phyloP scores from a whole-genome alignment of 495 filamentous ascomycete genomes.

The Cercophora samala region DNA sequence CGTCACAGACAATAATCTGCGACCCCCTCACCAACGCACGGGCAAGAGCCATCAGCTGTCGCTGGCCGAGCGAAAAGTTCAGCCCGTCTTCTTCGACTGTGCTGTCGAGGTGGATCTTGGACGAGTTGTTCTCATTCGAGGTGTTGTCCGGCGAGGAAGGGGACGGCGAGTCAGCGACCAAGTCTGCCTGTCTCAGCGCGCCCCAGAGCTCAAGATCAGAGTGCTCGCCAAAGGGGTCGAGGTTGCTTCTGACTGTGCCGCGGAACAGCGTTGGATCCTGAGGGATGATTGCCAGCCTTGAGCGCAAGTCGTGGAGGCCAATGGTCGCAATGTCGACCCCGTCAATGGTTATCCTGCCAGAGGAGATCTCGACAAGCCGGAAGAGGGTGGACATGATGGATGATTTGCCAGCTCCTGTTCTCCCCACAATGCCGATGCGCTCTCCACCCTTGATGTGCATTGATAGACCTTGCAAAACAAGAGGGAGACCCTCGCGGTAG shows the following conservation, averaged over 20 bases:
- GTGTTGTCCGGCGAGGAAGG: constrained; percentile 16
- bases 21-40: constrained; percentile 81
- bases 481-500: constrained; percentile 75
- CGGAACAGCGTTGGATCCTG: constrained; percentile 95
- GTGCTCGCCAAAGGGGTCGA: constrained; percentile 90
- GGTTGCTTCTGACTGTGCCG: constrained; percentile 83
- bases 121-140: constrained; percentile 32
- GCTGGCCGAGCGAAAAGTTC: constrained; percentile 95
- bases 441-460: constrained; percentile 82
- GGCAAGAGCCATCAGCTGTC: constrained; percentile 92
- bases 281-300: constrained; percentile 88
- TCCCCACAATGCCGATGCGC: constrained; percentile 88
- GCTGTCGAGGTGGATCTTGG: constrained; percentile 75
- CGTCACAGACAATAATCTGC: constrained; percentile 94
- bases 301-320: constrained; percentile 82
- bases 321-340: constrained; percentile 82
- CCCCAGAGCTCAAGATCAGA: constrained; percentile 84
- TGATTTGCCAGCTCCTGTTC: constrained; percentile 92
- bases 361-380: constrained; percentile 79
- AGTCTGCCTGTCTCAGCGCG: constrained; percentile 75
- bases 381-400: constrained; percentile 93
- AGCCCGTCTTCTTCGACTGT: constrained; percentile 89
- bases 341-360: constrained; percentile 84
- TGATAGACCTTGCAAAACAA: constrained; percentile 74
- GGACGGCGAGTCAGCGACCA: constrained; percentile 48